These are phyloP conservation scores for Pisolithus marmoratus DNA, from an alignment of 768 basidiomycete species.

Conservation along the genomic window DNA sequence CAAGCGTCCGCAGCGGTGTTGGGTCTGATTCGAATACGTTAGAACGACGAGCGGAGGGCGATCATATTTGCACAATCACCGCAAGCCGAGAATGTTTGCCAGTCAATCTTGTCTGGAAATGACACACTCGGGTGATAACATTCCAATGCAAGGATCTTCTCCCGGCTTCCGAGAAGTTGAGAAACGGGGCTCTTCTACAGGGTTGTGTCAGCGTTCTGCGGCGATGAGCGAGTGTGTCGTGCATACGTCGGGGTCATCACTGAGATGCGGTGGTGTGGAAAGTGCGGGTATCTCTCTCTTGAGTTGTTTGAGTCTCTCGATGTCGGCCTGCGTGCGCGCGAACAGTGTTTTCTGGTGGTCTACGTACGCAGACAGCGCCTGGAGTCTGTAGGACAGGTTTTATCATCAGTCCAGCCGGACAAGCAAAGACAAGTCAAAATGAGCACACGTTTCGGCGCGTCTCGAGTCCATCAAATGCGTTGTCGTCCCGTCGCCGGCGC, in stretches of 20 bases:
- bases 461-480: conserved; percentile 22
- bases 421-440: neutral
- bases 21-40: conserved; percentile 38
- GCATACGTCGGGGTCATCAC: conserved; percentile 32
- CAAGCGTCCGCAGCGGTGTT: conserved; percentile 44
- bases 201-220: neutral
- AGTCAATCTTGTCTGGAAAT: conserved; percentile 49
- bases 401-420: conserved; percentile 1
- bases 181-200: conserved; percentile 9
- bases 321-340: conserved; percentile 55
- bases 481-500: conserved; percentile 12
- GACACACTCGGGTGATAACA: conserved; percentile 37
- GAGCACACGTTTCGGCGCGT: conserved; percentile 32
- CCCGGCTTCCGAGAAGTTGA: conserved; percentile 29
- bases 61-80: conserved; percentile 35
- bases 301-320: conserved; percentile 47
- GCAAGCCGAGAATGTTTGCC: conserved; percentile 50
- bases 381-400: conserved; percentile 19
- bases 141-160: conserved; percentile 38
- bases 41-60: neutral
- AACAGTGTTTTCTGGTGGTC: conserved; percentile 55
- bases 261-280: conserved; percentile 29
- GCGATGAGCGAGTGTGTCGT: neutral
- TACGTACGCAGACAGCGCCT: conserved; percentile 65
- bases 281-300: conserved; percentile 33